These are phyloP conservation scores for Kuraishia ogatae DNA, from an alignment of 805 yeast genomes.

Conservation along the genomic window DNA sequence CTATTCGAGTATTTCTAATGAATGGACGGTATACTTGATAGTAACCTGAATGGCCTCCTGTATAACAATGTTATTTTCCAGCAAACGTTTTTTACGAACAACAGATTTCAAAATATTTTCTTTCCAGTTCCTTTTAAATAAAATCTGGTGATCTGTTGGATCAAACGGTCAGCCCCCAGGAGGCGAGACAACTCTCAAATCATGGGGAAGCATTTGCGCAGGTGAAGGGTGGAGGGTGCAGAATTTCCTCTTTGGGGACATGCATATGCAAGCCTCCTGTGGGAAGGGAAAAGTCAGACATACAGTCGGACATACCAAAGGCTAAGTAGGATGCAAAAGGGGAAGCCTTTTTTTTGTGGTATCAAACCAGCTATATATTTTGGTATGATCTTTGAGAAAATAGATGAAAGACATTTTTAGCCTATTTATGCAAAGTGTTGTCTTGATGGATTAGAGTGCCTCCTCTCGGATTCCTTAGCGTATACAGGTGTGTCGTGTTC, in stretches of 20 bases:
- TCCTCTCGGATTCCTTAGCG: neutral
- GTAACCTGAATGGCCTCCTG: neutral
- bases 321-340: too few species aligned
- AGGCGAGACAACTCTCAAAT: neutral
- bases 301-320: too few species aligned
- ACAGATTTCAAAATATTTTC: neutral
- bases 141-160: neutral
- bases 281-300: neutral
- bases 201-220: neutral
- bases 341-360: too few species aligned
- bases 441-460: neutral
- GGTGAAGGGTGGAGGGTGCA: neutral
- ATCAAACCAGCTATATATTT: too few species aligned
- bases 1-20: neutral
- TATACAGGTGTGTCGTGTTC: neutral
- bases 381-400: too few species aligned
- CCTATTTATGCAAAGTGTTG: neutral
- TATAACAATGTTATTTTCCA: neutral
- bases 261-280: neutral
- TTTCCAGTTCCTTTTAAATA: neutral
- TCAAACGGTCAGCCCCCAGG: neutral
- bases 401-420: too few species aligned
- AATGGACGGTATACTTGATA: neutral
- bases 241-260: neutral
- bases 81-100: neutral